These are phyloP conservation scores for Suhomyces tanzawaensis DNA, from an alignment of 805 yeast genomes.

Conservation along the genomic window DNA sequence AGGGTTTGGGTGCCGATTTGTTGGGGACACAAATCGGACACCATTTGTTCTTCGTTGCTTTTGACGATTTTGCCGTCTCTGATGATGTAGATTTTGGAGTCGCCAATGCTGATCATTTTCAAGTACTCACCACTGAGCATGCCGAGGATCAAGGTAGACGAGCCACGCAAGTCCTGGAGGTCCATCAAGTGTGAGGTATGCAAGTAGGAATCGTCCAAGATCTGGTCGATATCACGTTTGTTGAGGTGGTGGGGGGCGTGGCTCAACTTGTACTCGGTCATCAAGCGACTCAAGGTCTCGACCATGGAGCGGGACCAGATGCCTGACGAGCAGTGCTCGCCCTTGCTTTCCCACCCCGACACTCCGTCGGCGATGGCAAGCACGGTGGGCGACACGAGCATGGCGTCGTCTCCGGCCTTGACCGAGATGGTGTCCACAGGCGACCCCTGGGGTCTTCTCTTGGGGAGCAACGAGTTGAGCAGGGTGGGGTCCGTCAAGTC, in stretches of 20 bases:
- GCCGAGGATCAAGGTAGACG: slow-evolving; percentile 47
- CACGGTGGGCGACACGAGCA: slow-evolving; percentile 51
- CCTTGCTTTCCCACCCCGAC: slow-evolving; percentile 51
- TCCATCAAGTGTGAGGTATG: slow-evolving; percentile 53
- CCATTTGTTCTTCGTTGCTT: slow-evolving; percentile 47
- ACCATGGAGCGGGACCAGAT: slow-evolving; percentile 53
- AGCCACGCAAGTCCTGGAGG: slow-evolving; percentile 45
- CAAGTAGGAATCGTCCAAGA: slow-evolving; percentile 46
- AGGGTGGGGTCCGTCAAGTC: slow-evolving; percentile 50
- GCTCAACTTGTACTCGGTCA: slow-evolving; percentile 43
- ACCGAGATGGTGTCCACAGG: slow-evolving; percentile 52
- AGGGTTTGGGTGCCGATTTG: slow-evolving; percentile 54
- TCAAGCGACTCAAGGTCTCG: slow-evolving; percentile 47
- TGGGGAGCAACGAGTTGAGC: slow-evolving; percentile 44
- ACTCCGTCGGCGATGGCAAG: slow-evolving; percentile 58
- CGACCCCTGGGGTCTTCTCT: slow-evolving; percentile 51
- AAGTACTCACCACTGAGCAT: slow-evolving; percentile 48
- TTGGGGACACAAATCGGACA: slow-evolving; percentile 46
- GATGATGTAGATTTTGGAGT: slow-evolving; percentile 47
- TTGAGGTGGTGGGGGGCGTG: slow-evolving; percentile 38
- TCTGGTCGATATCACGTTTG: slow-evolving; percentile 40
- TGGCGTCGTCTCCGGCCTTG: slow-evolving; percentile 57
- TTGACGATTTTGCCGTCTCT: slow-evolving; percentile 43
- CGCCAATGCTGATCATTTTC: slow-evolving; percentile 52
- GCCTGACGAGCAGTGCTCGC: slow-evolving; percentile 44